Evolutionary conservation across 805 yeast species (phyloP).

Genomic region (Yamadazyma kitorensis): DNA sequence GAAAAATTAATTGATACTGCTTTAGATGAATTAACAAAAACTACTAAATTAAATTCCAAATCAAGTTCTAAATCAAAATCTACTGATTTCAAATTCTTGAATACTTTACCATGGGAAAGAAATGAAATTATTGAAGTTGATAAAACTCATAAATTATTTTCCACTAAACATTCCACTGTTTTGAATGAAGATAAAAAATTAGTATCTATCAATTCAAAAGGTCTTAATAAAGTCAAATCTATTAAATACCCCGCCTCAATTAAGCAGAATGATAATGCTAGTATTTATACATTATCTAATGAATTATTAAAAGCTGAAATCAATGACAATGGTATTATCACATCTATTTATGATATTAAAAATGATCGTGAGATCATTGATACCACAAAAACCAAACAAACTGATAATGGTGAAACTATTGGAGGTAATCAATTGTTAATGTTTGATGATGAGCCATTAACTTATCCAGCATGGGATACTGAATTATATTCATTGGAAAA

Average conservation of each 20-base stretch:
- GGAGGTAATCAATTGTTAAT: conserved; percentile 83
- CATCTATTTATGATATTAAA: conserved; percentile 59
- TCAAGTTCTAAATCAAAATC: conserved; percentile 6
- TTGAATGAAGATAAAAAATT: conserved; percentile 10
- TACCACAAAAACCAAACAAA: conserved; percentile 48
- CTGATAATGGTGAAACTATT: conserved; percentile 20
- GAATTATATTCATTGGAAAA: conserved; percentile 84
- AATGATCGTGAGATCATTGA: conserved; percentile 66
- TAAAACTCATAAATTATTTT: conserved; percentile 15
- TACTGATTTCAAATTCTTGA: conserved; percentile 32
- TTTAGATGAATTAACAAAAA: conserved; percentile 19
- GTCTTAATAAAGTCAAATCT: conserved; percentile 17
- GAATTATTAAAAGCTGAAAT: conserved; percentile 57
- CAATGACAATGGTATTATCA: conserved; percentile 50
- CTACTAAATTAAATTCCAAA: not conserved
- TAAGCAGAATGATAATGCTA: conserved; percentile 28
- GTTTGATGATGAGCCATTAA: conserved; percentile 87
- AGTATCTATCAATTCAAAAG: conserved; percentile 22
- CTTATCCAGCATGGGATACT: conserved; percentile 97
- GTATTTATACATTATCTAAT: conserved; percentile 52
- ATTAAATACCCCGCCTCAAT: conserved; percentile 51
- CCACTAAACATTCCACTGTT: not conserved
- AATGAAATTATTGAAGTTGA: conserved; percentile 40
- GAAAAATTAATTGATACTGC: conserved; percentile 52
- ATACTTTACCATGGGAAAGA: conserved; percentile 68